Percentiles rank a stretch among this genome's conserved stretches.
These are phyloP conservation scores for Viridothelium virens DNA, from an alignment of 495 filamentous ascomycete genomes.

Conservation along the genomic window DNA sequence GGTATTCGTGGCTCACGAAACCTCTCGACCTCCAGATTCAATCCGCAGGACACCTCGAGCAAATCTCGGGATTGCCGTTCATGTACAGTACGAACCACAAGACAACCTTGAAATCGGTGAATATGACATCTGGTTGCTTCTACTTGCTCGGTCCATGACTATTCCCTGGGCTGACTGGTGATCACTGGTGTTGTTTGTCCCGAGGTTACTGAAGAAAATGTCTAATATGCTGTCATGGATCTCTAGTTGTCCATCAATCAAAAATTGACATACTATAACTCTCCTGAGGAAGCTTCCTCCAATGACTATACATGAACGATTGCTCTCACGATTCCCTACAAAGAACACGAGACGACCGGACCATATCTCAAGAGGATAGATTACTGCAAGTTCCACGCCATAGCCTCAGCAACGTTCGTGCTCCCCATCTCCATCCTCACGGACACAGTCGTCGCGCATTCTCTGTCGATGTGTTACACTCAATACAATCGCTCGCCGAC, in stretches of 20 bases:
- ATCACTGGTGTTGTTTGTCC: too few species aligned
- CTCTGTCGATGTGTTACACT: conserved; percentile 34
- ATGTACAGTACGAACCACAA: not conserved
- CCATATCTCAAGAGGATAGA: too few species aligned
- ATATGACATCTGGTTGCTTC: not conserved
- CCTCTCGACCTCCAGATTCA: not conserved
- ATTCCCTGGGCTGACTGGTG: not conserved
- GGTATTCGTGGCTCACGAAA: too few species aligned
- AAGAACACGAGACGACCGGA: too few species aligned
- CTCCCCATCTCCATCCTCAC: conserved; percentile 13
- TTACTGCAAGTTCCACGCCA: too few species aligned
- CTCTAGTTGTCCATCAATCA: not conserved
- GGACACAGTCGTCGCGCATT: not conserved
- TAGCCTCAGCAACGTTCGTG: not conserved
- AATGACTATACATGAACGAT: too few species aligned
- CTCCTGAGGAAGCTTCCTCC: not conserved
- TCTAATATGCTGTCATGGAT: not conserved
- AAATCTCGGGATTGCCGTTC: not conserved
- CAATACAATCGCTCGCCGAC: conserved; percentile 31
- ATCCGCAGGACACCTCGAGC: not conserved
- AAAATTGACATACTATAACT: conserved; percentile 11
- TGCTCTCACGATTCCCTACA: too few species aligned
- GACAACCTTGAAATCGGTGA: not conserved
- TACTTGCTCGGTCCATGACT: conserved; percentile 8
- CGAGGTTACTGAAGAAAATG: not conserved